phyloP scores from a whole-genome alignment of 352 stramenopile genomes.

The Plasmopara halstedii region DNA sequence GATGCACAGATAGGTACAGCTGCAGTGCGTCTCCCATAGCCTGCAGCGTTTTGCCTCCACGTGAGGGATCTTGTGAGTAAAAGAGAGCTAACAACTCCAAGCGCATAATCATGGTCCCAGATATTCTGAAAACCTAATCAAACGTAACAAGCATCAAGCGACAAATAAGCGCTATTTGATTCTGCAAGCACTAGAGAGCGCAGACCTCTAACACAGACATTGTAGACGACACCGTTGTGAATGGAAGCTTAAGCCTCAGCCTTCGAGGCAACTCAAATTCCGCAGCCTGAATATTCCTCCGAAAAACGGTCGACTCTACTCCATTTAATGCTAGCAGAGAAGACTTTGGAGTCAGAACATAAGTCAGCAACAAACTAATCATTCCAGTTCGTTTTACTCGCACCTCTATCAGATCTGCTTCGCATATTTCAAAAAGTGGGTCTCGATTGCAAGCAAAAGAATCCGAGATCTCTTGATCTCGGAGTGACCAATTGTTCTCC shows the following conservation, averaged over 20 bases:
- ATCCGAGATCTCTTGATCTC: slow-evolving; percentile 19
- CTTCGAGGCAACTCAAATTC: slow-evolving; percentile 39
- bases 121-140: slow-evolving; percentile 37
- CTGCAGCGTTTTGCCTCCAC: slow-evolving; percentile 62
- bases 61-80: slow-evolving; percentile 47
- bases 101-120: slow-evolving; percentile 48
- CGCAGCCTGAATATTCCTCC: slow-evolving; percentile 27
- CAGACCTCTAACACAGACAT: slow-evolving; percentile 38
- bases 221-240: slow-evolving; percentile 32
- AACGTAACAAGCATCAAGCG: neutral
- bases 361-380: slow-evolving; percentile 4
- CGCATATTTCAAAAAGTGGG: slow-evolving; percentile 35
- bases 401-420: slow-evolving; percentile 58
- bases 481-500: slow-evolving; percentile 11
- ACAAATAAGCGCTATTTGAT: neutral
- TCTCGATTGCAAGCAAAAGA: slow-evolving; percentile 4
- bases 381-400: slow-evolving; percentile 1
- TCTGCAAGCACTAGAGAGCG: neutral
- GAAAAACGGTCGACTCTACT: slow-evolving; percentile 56
- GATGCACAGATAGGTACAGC: slow-evolving; percentile 40
- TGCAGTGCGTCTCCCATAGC: slow-evolving; percentile 43
- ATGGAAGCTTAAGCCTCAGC: slow-evolving; percentile 33
- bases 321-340: slow-evolving; percentile 47
- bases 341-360: slow-evolving; percentile 28
- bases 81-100: slow-evolving; percentile 57